These are phyloP conservation scores for Coemansia sp. DNA, from an alignment of 192 early-diverging fungal species.

Conservation along the genomic window DNA sequence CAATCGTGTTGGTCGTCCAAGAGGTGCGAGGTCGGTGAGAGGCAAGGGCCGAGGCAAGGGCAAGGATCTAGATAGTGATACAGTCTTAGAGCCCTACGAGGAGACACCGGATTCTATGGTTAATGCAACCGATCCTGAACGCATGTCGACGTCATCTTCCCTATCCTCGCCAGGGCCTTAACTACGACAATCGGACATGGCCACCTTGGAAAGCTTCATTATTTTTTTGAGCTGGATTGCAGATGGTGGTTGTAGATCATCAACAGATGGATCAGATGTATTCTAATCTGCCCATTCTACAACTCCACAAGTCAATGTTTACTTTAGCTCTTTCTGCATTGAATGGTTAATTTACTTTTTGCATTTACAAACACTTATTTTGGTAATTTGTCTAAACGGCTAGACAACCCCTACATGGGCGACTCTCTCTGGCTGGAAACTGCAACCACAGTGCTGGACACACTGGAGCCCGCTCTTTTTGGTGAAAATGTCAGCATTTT, in stretches of 20 bases:
- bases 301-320: not conserved
- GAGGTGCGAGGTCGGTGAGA: slow-evolving; percentile 35
- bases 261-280: not conserved
- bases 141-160: slow-evolving; percentile 3
- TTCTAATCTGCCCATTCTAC: not conserved
- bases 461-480: slow-evolving; percentile 40
- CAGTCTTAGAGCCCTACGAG: not conserved
- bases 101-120: not conserved
- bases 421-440: slow-evolving; percentile 29
- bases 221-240: not conserved
- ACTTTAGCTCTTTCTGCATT: not conserved
- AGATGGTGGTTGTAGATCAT: not conserved
- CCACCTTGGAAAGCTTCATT: not conserved
- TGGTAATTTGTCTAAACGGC: not conserved
- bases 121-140: not conserved
- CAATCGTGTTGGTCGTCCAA: slow-evolving; percentile 52
- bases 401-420: slow-evolving; percentile 16
- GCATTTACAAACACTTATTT: not conserved
- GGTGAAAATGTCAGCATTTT: slow-evolving; percentile 18
- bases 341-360: not conserved
- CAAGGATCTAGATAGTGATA: slow-evolving; percentile 5
- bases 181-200: not conserved
- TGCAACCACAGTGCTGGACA: slow-evolving; percentile 29
- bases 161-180: not conserved
- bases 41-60: slow-evolving; percentile 29